Evolutionary conservation across 129 eudicot genomes (phyloP), one percentile per base, ranked within the genome.

Genomic region (Tagetes patula): DNA sequence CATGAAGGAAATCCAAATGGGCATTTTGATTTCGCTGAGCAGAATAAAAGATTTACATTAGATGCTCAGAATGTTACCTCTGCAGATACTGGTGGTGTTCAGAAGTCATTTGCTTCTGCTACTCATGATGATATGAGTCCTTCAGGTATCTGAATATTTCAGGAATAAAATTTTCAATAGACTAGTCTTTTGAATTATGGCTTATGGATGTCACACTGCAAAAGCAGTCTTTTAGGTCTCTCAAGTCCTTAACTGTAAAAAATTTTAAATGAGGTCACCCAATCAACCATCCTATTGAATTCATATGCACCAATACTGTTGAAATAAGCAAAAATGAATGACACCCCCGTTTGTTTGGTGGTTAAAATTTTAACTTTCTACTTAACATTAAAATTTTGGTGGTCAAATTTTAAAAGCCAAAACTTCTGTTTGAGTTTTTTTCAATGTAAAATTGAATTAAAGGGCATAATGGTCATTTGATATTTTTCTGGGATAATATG

Each of bases 31-130:
- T 69, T 56, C 59, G 30, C 60, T 9, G 85, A 80, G 77, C 84
- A 82, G 65, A 81, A 83, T 67, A 59, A 34, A 43, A 85, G 87
- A 80, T 83, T 75, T 66, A 79, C 89, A 59, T 3, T 56, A 42
- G 83, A 75, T 72, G 43, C 85, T 63, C 85, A 80, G 74, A 77
- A 82, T 36, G 48, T 48, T 32, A 12, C 82, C 33, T 36, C 80
- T 56, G 70, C 70, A 8, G 80, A 65, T 70, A 49, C 56, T 48
- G 65, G 77, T 71, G 65, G 48, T 54, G 12, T 34, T 14, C 52
- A 66, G 49, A 42, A 46, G 41, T 46, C 77, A 33, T 71, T 75
- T 46, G 49, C 84, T 67, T 53, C 73, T 53, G 31, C 65, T 58
- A 55, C 50, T 55, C 85, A 74, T 76, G 69, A 81, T 31, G 87